Percentiles rank a stretch among this genome's conserved stretches.
These are phyloP conservation scores for Bauhinia variegata DNA, from an alignment of 306 rosid species.

Conservation along the genomic window DNA sequence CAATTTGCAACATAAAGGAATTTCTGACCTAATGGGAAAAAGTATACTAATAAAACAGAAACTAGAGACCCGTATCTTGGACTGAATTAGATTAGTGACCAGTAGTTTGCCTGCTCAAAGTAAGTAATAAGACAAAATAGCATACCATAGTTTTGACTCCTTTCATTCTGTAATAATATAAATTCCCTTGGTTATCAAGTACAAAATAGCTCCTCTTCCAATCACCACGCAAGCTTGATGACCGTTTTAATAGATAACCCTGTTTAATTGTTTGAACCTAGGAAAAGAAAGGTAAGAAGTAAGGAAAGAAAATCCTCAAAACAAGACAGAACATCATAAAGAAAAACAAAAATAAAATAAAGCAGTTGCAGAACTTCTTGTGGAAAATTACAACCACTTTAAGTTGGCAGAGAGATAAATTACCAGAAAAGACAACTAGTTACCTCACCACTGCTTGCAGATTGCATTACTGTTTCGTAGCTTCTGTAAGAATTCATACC, in stretches of 20 bases:
- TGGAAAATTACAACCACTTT: slow-evolving; percentile 1
- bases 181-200: slow-evolving; percentile 76
- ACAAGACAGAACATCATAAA: slow-evolving; percentile 7
- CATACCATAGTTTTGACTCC: slow-evolving; percentile 77
- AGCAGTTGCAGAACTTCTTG: slow-evolving; percentile 13
- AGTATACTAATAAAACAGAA: too few species aligned
- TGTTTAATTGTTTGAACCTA: slow-evolving; percentile 81
- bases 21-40: too few species aligned
- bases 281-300: slow-evolving; percentile 21
- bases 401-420: neutral
- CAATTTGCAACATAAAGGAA: too few species aligned
- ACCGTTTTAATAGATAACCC: slow-evolving; percentile 90
- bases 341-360: slow-evolving; percentile 5
- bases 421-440: slow-evolving; percentile 36
- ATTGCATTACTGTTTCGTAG: slow-evolving; percentile 56
- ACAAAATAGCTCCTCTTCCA: slow-evolving; percentile 96
- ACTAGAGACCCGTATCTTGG: too few species aligned
- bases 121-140: slow-evolving; percentile 36
- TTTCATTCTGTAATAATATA: slow-evolving; percentile 74
- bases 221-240: slow-evolving; percentile 80
- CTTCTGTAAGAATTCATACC: slow-evolving; percentile 67
- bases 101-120: slow-evolving; percentile 3
- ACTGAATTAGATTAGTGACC: too few species aligned
- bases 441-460: slow-evolving; percentile 77
- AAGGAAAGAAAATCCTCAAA: slow-evolving; percentile 1